phyloP scores from a whole-genome alignment of 768 basidiomycete species.

The Panellus pusillus region DNA sequence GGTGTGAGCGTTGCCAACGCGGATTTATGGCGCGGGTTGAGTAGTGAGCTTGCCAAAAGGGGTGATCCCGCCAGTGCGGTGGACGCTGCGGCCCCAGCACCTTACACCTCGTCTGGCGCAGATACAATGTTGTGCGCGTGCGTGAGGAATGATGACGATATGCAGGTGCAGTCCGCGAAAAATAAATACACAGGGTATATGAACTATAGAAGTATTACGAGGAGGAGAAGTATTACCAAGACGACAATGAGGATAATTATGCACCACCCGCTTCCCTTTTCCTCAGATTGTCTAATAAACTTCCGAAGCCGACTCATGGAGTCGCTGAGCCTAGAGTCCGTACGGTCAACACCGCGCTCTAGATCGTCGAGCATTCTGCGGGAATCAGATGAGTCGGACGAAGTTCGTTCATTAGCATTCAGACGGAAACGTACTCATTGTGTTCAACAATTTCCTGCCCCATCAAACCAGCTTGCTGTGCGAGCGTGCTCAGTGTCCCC shows the following conservation, averaged over 20 bases:
- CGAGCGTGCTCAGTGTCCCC: slow-evolving; percentile 80
- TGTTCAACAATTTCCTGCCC: slow-evolving; percentile 91
- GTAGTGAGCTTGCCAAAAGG: too few species aligned
- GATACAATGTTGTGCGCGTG: too few species aligned
- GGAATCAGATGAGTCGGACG: not conserved
- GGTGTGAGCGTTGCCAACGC: too few species aligned
- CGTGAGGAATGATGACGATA: too few species aligned
- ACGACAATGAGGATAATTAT: slow-evolving; percentile 83
- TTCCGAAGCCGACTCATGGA: slow-evolving; percentile 73
- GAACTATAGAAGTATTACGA: slow-evolving; percentile 70
- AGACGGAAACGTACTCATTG: slow-evolving; percentile 60
- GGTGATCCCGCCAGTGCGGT: too few species aligned
- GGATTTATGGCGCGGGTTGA: too few species aligned
- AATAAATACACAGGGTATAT: too few species aligned
- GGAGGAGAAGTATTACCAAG: slow-evolving; percentile 71
- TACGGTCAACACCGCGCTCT: slow-evolving; percentile 67
- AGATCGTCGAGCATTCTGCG: slow-evolving; percentile 79
- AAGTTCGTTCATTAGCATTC: not conserved
- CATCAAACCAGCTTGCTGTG: slow-evolving; percentile 92
- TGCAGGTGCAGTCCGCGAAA: too few species aligned
- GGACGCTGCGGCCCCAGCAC: too few species aligned
- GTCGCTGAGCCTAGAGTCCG: slow-evolving; percentile 61
- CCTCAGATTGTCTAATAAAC: slow-evolving; percentile 87
- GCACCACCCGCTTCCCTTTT: slow-evolving; percentile 89
- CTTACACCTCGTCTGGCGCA: too few species aligned